Conservation (phyloP, 257 asterid species). For the Eucommia ulmoides region DNA sequence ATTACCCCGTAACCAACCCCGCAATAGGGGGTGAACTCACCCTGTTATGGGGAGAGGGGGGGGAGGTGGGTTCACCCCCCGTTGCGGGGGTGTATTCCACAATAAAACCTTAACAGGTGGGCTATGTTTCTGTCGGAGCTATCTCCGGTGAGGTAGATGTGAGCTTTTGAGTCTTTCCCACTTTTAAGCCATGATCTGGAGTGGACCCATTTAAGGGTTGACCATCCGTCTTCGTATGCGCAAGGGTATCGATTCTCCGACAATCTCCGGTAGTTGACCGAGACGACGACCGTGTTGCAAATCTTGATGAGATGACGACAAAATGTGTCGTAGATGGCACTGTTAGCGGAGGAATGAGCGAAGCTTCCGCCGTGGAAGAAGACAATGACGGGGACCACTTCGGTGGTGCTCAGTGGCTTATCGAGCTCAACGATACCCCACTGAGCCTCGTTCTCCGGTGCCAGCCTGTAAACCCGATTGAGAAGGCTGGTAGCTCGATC, state of each 20-base stretch:
- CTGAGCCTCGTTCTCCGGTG: constrained; percentile 14
- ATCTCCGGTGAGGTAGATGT: constrained; percentile 56
- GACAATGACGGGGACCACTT: constrained; percentile 49
- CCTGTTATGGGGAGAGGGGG: too few relatives aligned
- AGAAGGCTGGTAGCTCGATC: constrained; percentile 57
- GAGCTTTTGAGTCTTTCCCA: constrained; percentile 32
- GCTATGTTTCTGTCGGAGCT: constrained; percentile 82
- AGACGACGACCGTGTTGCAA: constrained; percentile 64
- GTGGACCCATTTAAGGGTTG: too few relatives aligned
- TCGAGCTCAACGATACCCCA: constrained; percentile 39
- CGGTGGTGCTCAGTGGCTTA: constrained; percentile 38
- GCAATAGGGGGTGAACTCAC: too few relatives aligned
- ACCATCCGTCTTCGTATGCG: constrained; percentile 83
- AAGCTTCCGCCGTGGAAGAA: constrained; percentile 90
- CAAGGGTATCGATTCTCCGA: constrained; percentile 69
- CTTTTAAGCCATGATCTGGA: constrained; percentile 61
- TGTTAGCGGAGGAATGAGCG: too few relatives aligned
- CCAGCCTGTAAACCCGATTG: constrained; percentile 46
- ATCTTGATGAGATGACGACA: constrained; percentile 51
- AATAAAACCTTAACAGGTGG: too few relatives aligned
- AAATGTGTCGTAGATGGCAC: too few relatives aligned
- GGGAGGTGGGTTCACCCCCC: too few relatives aligned
- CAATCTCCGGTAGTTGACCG: too few relatives aligned
- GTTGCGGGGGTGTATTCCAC: too few relatives aligned
- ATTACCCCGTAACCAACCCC: too few relatives aligned